Evolutionary conservation across 768 basidiomycete genomes (phyloP).

Genomic region (Pleurotus giganteus): DNA sequence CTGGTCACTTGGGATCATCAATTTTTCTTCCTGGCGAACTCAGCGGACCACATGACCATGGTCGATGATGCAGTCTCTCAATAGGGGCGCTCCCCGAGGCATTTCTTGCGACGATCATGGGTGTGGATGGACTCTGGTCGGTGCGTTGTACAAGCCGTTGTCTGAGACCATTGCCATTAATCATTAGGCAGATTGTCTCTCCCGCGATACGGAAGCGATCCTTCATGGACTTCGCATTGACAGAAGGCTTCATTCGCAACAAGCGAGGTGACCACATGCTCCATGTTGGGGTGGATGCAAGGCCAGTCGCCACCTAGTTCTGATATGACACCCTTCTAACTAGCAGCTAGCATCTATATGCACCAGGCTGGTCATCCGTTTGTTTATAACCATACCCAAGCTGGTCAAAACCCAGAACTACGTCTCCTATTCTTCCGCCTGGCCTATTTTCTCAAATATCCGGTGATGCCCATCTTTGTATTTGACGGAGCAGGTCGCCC

Average conservation of each 20-base stretch:
- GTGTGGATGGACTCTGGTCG: slow-evolving; percentile 15
- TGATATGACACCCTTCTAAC: background rate
- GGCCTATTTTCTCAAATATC: slow-evolving; percentile 32
- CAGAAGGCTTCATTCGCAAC: background rate
- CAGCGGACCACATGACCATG: background rate
- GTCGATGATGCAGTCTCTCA: background rate
- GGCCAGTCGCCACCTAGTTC: background rate
- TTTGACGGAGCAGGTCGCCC: slow-evolving; percentile 48
- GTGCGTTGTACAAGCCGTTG: slow-evolving; percentile 9
- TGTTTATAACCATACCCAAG: background rate
- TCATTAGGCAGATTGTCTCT: slow-evolving; percentile 27
- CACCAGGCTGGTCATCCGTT: background rate
- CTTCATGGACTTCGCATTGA: slow-evolving; percentile 11
- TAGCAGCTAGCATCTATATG: background rate
- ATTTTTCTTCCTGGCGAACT: background rate
- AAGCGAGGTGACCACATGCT: background rate
- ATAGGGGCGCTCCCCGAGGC: background rate
- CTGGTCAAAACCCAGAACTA: background rate
- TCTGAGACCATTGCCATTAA: background rate
- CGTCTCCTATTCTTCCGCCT: slow-evolving; percentile 36
- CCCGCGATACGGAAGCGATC: slow-evolving; percentile 26
- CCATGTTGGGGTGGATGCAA: background rate
- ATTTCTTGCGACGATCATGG: slow-evolving; percentile 11
- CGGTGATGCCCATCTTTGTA: slow-evolving; percentile 42
- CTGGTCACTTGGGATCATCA: too few species aligned